Conservation (phyloP, 352 stramenopile species). For the Globisporangium cystogenes region DNA sequence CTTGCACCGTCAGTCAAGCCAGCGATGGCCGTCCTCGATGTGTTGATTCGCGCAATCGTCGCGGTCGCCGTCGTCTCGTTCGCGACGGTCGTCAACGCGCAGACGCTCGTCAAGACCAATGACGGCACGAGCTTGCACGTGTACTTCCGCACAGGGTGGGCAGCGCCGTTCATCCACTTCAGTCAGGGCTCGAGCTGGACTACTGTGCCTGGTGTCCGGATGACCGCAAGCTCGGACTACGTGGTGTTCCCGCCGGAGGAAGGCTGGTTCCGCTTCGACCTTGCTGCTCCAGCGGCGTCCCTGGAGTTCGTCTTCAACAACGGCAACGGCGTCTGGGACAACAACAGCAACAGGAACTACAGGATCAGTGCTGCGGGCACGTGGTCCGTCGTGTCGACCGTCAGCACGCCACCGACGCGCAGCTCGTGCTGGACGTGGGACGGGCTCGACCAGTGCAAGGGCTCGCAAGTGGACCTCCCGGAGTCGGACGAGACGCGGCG, state of each 20-base stretch:
- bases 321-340: conserved; percentile 36
- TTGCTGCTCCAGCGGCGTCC: conserved; percentile 13
- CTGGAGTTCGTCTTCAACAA: conserved; percentile 42
- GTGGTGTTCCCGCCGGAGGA: conserved; percentile 25
- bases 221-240: conserved; percentile 23
- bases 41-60: no score
- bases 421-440: no score
- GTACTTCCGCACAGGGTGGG: conserved; percentile 20
- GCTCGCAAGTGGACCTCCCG: neutral
- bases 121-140: conserved; percentile 33
- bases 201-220: conserved; percentile 21
- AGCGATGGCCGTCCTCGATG: no score
- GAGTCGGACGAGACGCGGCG: conserved; percentile 22
- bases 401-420: conserved; percentile 16
- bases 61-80: no score
- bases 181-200: conserved; percentile 29
- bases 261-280: conserved; percentile 34
- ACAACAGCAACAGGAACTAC: conserved; percentile 38
- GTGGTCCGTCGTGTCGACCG: conserved; percentile 22
- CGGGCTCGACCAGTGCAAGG: no score
- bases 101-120: conserved; percentile 17
- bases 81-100: neutral
- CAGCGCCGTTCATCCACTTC: conserved; percentile 33
- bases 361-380: conserved; percentile 22
- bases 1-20: no score